Evolutionary conservation across 139 green algal species (phyloP), one percentile per base, ranked within the genome.

Genomic region (Gonium pectorale): DNA sequence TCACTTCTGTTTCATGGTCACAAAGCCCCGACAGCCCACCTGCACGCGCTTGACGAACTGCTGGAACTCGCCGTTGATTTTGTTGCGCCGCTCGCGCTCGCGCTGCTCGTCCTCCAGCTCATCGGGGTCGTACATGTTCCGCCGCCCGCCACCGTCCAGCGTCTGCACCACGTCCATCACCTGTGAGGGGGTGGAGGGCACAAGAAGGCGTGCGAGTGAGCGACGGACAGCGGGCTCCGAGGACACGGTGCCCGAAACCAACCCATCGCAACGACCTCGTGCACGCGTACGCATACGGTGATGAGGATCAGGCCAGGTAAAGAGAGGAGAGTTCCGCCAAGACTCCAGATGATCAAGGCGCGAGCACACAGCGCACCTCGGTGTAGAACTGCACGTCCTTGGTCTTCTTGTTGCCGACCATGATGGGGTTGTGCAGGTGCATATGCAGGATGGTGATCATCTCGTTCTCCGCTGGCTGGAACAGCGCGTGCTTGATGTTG

Each of bases 321-420:
- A n/a, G n/a, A n/a, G n/a, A n/a, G n/a, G n/a, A n/a, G n/a, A n/a
- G n/a, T n/a, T n/a, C n/a, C n/a, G n/a, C n/a, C n/a, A n/a, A n/a
- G n/a, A n/a, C n/a, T n/a, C n/a, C n/a, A n/a, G n/a, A n/a, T n/a
- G n/a, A n/a, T n/a, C n/a, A n/a, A n/a, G n/a, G n/a, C n/a, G n/a
- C n/a, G n/a, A n/a, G n/a, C n/a, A n/a, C n/a, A n/a, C n/a, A n/a
- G n/a, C 82, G 3, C 54, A 92, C 88, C 85, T 99, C 97, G 1
- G 91, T 89, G 91, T 98, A 99, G 86, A 99, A 97, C 90, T 99
- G 97, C 71, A 99, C 95, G 86, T 99, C 97, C 80, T 93, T 91
- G 52, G 94, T 97, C 94, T 99, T 99, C 92, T 99, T 99, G 93
- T 99, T 99, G 85, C 95, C 96, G 15, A 99, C 92, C 97, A 99